phyloP scores from a whole-genome alignment of 2,329 filamentous ascomycete genomes.

The Neopestalotiopsis sp. region DNA sequence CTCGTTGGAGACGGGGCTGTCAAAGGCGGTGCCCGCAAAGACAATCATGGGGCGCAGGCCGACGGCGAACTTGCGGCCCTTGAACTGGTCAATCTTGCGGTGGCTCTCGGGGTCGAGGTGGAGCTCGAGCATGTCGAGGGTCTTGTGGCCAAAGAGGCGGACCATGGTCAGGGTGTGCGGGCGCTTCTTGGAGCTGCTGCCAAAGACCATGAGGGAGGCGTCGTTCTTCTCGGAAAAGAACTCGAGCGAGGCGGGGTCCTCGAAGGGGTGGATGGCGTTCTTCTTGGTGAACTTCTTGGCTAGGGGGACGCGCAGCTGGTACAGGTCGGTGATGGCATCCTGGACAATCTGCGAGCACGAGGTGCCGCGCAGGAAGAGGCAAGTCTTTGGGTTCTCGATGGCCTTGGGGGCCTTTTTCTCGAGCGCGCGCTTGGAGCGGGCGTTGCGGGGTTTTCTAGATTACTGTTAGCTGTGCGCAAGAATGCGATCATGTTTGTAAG shows the following conservation, averaged over 20 bases:
- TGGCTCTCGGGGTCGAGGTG: constrained; percentile 78
- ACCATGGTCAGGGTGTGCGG: constrained; percentile 86
- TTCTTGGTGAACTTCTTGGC: constrained; percentile 96
- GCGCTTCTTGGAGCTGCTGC: constrained; percentile 88
- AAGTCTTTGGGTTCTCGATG: constrained; percentile 87
- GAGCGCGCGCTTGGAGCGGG: constrained; percentile 92
- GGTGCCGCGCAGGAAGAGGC: constrained; percentile 84
- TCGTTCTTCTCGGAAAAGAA: constrained; percentile 99
- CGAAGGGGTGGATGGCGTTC: constrained; percentile 93
- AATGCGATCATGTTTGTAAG: not conserved
- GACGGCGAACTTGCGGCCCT: constrained; percentile 75
- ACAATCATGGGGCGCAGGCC: constrained; percentile 88
- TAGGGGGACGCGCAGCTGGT: constrained; percentile 56
- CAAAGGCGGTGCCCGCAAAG: constrained; percentile 90
- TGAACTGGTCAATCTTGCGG: constrained; percentile 76
- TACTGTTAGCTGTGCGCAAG: not conserved
- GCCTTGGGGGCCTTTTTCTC: constrained; percentile 91
- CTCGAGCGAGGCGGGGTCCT: constrained; percentile 84
- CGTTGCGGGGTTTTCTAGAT: constrained; percentile 66
- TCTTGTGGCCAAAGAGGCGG: constrained; percentile 83
- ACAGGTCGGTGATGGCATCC: constrained; percentile 83
- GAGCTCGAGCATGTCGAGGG: constrained; percentile 95
- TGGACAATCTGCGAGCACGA: constrained; percentile 83
- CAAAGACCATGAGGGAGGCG: constrained; percentile 83
- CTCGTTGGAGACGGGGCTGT: constrained; percentile 77